Evolutionary conservation across 495 filamentous ascomycete species (phyloP), one percentile per base, ranked within the genome.

Genomic region (Pseudoneurospora amorphoporcata): DNA sequence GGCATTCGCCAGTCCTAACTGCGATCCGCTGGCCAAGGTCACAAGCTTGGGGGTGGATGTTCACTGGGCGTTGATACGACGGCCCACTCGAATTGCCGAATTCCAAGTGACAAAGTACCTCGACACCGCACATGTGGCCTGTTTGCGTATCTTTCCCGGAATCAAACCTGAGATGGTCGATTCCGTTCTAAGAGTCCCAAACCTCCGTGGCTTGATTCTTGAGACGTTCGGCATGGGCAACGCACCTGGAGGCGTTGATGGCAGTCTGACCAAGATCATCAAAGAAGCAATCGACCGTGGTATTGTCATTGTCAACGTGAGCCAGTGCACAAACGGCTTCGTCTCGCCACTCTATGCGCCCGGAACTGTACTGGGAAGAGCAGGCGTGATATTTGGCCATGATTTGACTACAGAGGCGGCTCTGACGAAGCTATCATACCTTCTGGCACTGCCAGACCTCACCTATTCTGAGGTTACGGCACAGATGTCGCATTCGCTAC

Each of bases 191-290:
- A 85, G 86, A 39, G 81, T 95, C n/a, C 88, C 92, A 5, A 89
- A 90, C 12, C 84, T 99, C 12, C 88, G 91, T 69, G 95, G 95
- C 0, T 82, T 99, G 53, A 90, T 99, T 23, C 84, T 99, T 37
- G 94, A 98, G 84, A 98, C 95, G 0, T 99, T 98, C 81, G 95
- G 95, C 39, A 92, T 94, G 74, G 95, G 95, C 39, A 99, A 98
- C 80, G 93, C 95, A 0, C 95, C 95, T 2, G 90, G 89, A 40
- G 93, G 93, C 7, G 89, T 89, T 41, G 95, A 98, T 80, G 91
- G 90, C 35, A 90, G 89, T 68, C 84, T 99, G 79, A 96, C 92
- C 61, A 90, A 90, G 42, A 92, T 96, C 19, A 87, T 99, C 77
- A 86, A 87, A 17, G 85, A 87, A 37, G 95, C 94, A 14, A 91